These are phyloP conservation scores for Mortierella sp. DNA, from an alignment of 371 early-diverging fungal genomes.

Conservation along the genomic window DNA sequence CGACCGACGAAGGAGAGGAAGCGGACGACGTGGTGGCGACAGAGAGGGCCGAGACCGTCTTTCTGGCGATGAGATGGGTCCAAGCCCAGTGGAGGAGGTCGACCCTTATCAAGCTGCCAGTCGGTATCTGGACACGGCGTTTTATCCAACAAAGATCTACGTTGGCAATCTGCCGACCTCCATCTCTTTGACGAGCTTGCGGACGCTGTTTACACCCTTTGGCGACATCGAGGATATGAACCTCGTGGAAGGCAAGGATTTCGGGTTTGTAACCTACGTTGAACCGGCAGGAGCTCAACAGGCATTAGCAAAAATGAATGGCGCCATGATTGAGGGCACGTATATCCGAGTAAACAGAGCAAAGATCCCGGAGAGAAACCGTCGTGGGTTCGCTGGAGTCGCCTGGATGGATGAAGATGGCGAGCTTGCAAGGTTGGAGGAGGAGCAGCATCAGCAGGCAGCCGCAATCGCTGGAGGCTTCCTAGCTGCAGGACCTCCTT, in stretches of 20 bases:
- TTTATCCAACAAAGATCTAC: constrained; percentile 68
- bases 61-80: constrained; percentile 28
- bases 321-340: constrained; percentile 59
- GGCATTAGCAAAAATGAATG: constrained; percentile 66
- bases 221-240: constrained; percentile 64
- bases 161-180: constrained; percentile 62
- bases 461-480: constrained; percentile 32
- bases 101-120: constrained; percentile 64
- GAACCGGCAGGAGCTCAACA: constrained; percentile 59
- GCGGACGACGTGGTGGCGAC: constrained; percentile 20
- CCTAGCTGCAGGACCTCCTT: background rate
- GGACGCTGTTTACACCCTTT: constrained; percentile 61
- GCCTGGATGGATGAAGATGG: constrained; percentile 71
- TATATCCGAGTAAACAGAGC: constrained; percentile 71
- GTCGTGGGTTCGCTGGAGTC: constrained; percentile 70
- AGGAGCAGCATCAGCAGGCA: constrained; percentile 52
- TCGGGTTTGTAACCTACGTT: constrained; percentile 67
- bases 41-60: constrained; percentile 27
- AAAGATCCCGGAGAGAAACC: constrained; percentile 71
- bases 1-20: constrained; percentile 12
- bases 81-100: constrained; percentile 21
- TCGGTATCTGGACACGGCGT: constrained; percentile 69
- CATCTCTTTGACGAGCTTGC: constrained; percentile 53
- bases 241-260: constrained; percentile 70
- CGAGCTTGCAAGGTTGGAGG: constrained; percentile 44